These are phyloP conservation scores for Diaporthe amygdali DNA, from an alignment of 2,329 filamentous ascomycete species.

Conservation along the genomic window DNA sequence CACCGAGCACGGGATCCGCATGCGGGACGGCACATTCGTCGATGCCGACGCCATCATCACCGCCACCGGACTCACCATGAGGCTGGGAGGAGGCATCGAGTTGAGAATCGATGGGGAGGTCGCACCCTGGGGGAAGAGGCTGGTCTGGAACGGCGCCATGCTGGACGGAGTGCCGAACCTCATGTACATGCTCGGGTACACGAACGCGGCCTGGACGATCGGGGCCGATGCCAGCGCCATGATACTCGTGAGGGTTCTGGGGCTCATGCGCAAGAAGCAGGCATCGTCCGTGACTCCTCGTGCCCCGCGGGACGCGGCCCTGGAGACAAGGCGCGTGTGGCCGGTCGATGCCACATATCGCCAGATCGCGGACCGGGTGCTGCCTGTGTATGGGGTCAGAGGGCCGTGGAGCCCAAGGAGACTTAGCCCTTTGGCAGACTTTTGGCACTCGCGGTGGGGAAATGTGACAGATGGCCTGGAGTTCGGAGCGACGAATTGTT, in stretches of 20 bases:
- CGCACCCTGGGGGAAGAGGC: neutral
- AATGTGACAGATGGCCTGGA: neutral
- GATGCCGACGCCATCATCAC: conserved; percentile 68
- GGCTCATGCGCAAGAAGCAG: neutral
- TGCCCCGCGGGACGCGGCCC: neutral
- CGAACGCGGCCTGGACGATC: conserved; percentile 66
- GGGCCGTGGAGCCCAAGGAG: neutral
- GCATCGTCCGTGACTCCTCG: neutral
- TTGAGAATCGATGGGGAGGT: conserved; percentile 13
- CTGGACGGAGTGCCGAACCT: conserved; percentile 67
- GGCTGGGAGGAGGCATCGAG: conserved; percentile 4
- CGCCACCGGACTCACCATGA: conserved; percentile 57
- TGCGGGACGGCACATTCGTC: conserved; percentile 49
- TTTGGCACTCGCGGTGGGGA: neutral
- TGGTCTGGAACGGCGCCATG: conserved; percentile 63
- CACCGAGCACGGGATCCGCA: conserved; percentile 47
- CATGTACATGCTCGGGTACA: conserved; percentile 64
- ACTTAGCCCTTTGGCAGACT: neutral
- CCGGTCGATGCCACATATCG: neutral
- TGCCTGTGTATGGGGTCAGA: neutral
- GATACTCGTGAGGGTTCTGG: neutral
- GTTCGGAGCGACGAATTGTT: neutral
- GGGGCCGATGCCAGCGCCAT: conserved; percentile 52
- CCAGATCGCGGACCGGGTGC: neutral
- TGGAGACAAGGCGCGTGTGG: neutral